Base-by-base conservation (phyloP, 2,329 filamentous ascomycete genomes). In the Pseudocercospora crystallina region DNA sequence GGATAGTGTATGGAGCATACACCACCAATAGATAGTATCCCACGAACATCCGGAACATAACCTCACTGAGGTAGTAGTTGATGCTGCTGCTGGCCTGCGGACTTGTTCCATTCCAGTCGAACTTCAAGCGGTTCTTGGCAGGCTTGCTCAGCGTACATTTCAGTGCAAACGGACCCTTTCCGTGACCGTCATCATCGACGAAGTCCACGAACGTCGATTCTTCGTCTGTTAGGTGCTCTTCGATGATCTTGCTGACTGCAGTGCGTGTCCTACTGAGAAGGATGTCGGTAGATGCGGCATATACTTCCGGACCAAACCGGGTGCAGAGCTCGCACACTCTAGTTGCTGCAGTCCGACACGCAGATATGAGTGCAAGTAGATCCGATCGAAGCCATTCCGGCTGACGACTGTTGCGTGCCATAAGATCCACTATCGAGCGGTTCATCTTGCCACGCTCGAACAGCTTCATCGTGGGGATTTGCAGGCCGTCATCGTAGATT, bases 361-460 rank as follows among this genome's bases (percentile, higher is more conserved):
- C 59, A 9, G 60, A 63, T 32, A 63, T 63, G 31, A 63, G 40
- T 4, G 60, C 60, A 8, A 63, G 41, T 5, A 63, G 48, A 43
- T 63, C 60, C 1, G 60, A 61, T 10, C 60, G 57, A 14, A 63
- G 51, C 60, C 60, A 63, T 38, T 63, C 59, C 1, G 60, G 60
- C 29, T 63, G 60, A 29, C 60, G 43, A 38, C 55, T 59, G 39
- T 63, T 63, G 5, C 60, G 51, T 47, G 59, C 61, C 53, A 63
- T 58, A 35, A 63, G 51, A 51, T 63, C 60, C 13, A 63, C 60
- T 14, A 63, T 60, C 12, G 57, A 55, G 12, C 51, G 42, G 45
- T 63, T 61, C 60, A 63, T 63, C 44, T 57, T 60, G n/a, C 60
- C 60, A 31, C 48, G 48, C 35, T 60, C 60, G 44, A 63, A 63